Percentiles rank a stretch among this genome's conserved stretches.
These are phyloP conservation scores for Chrysosporium keratinophilum DNA, from an alignment of 2,329 filamentous ascomycete species.

Conservation along the genomic window DNA sequence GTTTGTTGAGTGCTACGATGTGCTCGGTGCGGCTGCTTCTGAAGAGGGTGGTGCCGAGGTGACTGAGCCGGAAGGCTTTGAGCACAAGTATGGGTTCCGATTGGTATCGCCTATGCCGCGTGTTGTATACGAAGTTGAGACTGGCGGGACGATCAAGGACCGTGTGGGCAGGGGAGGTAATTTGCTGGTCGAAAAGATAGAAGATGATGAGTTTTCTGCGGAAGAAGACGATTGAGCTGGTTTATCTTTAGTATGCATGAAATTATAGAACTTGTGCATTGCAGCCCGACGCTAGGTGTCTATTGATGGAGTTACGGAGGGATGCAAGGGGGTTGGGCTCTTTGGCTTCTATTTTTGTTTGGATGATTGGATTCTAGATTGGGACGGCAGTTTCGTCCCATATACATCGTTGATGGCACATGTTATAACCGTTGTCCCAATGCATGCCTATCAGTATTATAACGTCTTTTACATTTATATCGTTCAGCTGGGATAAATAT, in stretches of 20 bases:
- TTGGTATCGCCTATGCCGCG: conserved; percentile 80
- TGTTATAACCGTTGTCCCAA: too few relatives aligned
- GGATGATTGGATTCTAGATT: not conserved
- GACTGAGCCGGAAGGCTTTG: conserved; percentile 52
- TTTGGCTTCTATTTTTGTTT: not conserved
- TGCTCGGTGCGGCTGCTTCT: conserved; percentile 39
- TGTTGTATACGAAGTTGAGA: conserved; percentile 62
- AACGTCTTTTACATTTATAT: not conserved
- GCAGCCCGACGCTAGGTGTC: not conserved
- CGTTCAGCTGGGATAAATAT: not conserved
- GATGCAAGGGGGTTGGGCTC: not conserved
- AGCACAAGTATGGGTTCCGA: conserved; percentile 74
- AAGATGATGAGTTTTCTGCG: conserved; percentile 42
- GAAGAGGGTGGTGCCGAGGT: conserved; percentile 14
- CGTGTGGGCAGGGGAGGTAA: conserved; percentile 75
- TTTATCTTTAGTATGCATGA: not conserved
- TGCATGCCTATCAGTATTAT: too few relatives aligned
- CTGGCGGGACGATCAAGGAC: conserved; percentile 55
- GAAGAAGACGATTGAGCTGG: conserved; percentile 16
- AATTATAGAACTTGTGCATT: conserved; percentile 5
- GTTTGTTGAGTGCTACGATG: conserved; percentile 82
- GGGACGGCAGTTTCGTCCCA: too few relatives aligned
- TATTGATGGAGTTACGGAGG: conserved; percentile 1
- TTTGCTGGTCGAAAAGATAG: conserved; percentile 68
- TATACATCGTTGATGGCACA: too few relatives aligned